Evolutionary conservation across 176 grass and related monocot genomes (phyloP).

Genomic region (Coix lacrymajobi): DNA sequence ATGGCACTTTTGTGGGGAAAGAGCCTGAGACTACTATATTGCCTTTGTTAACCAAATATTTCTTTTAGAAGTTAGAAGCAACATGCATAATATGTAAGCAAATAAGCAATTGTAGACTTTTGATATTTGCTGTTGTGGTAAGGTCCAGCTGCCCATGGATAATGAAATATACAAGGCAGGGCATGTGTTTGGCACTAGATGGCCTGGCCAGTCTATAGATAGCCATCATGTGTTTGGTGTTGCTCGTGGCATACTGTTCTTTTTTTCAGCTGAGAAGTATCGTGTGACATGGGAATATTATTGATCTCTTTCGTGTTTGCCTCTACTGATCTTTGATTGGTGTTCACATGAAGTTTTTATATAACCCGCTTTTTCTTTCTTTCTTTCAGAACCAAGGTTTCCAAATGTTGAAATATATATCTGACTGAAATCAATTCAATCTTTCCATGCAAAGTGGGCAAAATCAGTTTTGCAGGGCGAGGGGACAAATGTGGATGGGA

Average conservation of each 20-base stretch:
- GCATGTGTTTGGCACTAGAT: not conserved
- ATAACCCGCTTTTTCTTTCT: not conserved
- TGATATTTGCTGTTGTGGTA: not conserved
- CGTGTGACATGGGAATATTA: not conserved
- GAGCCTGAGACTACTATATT: not conserved
- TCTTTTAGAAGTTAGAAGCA: not conserved
- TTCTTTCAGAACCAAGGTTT: not conserved
- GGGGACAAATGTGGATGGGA: not conserved
- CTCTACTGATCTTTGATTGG: not conserved
- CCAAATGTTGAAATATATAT: not conserved
- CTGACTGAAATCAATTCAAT: not conserved
- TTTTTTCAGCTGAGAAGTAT: not conserved
- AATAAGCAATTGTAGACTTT: not conserved
- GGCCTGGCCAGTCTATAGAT: not conserved
- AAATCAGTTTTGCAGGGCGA: not conserved
- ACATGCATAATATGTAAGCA: not conserved
- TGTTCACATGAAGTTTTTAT: not conserved
- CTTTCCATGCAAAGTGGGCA: not conserved
- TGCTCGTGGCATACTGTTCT: not conserved
- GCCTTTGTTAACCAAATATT: not conserved
- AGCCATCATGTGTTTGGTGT: conserved; percentile 1
- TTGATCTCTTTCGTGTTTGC: not conserved
- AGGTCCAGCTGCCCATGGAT: not conserved
- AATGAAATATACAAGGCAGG: not conserved
- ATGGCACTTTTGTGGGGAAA: too few species aligned